Conservation (phyloP, 208 protist species). For the Strigomonas oncopelti region DNA sequence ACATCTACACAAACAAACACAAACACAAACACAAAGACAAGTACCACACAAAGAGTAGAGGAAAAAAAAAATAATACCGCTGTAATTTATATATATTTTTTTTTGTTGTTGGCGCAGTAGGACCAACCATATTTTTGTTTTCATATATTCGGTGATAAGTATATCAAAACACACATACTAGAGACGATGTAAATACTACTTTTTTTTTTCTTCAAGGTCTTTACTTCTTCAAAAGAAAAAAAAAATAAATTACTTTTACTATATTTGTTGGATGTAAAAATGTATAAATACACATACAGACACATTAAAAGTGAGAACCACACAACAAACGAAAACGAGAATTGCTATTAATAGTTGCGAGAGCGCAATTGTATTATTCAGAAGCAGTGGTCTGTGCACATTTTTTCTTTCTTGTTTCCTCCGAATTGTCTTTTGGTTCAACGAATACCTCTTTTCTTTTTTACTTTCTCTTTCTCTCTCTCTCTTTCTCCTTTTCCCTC, state of each 20-base stretch:
- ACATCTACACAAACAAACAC: background rate
- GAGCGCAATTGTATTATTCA: too few species aligned
- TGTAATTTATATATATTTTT: background rate
- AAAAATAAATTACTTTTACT: background rate
- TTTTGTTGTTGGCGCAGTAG: background rate
- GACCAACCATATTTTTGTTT: background rate
- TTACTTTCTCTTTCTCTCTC: slow-evolving; percentile 4
- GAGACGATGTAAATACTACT: background rate
- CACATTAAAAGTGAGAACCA: too few species aligned
- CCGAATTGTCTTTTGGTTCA: background rate
- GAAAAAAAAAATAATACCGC: background rate
- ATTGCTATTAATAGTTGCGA: too few species aligned
- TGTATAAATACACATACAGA: too few species aligned
- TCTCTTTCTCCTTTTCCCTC: slow-evolving; percentile 1
- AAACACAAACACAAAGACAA: background rate
- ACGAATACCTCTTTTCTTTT: too few species aligned
- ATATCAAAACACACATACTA: background rate
- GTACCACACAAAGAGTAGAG: background rate
- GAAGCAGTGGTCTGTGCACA: too few species aligned
- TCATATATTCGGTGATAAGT: background rate
- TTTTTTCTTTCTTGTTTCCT: too few species aligned
- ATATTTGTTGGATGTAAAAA: too few species aligned
- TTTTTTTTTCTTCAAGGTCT: background rate
- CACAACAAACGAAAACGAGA: too few species aligned
- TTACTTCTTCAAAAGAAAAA: background rate